Evolutionary conservation across 2,329 filamentous ascomycete species (phyloP).

Genomic region (Cordyceps farinosa): DNA sequence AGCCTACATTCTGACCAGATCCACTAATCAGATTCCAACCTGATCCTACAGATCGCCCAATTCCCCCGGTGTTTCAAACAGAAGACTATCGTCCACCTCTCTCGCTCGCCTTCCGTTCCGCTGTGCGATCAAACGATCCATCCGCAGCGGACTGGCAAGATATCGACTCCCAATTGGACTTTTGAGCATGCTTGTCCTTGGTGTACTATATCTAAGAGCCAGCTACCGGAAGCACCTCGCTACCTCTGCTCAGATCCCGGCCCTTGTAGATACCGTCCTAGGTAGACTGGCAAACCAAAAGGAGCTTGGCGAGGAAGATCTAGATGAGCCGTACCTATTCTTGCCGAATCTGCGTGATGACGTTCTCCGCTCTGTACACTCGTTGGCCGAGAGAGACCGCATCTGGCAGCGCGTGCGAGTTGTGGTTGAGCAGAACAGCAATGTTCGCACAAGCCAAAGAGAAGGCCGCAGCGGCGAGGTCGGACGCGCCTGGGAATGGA

Average conservation of each 20-base stretch:
- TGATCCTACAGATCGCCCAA: conserved; percentile 67
- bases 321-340: conserved; percentile 76
- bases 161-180: conserved; percentile 80
- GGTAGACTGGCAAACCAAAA: conserved; percentile 81
- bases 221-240: conserved; percentile 60
- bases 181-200: conserved; percentile 49
- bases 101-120: conserved; percentile 85
- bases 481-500: conserved; percentile 67
- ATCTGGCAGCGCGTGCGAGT: conserved; percentile 80
- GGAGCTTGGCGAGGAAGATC: conserved; percentile 64
- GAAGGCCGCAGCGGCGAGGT: conserved; percentile 63
- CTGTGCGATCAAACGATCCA: conserved; percentile 74
- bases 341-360: conserved; percentile 89
- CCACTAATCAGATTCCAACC: conserved; percentile 84
- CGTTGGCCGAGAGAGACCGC: conserved; percentile 67
- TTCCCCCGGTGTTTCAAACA: conserved; percentile 58
- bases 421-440: conserved; percentile 91
- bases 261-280: conserved; percentile 78
- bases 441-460: conserved; percentile 74
- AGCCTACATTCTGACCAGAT: conserved; percentile 46
- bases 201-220: conserved; percentile 60
- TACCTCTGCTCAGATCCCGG: conserved; percentile 70
- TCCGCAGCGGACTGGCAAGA: conserved; percentile 78
- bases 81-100: conserved; percentile 76
- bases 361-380: conserved; percentile 78